A percentile compares a stretch with the other conserved stretches of the same genome.
These are phyloP conservation scores for Blastobotrys indianensis DNA, from an alignment of 1,139 yeast genomes.

Conservation along the genomic window DNA sequence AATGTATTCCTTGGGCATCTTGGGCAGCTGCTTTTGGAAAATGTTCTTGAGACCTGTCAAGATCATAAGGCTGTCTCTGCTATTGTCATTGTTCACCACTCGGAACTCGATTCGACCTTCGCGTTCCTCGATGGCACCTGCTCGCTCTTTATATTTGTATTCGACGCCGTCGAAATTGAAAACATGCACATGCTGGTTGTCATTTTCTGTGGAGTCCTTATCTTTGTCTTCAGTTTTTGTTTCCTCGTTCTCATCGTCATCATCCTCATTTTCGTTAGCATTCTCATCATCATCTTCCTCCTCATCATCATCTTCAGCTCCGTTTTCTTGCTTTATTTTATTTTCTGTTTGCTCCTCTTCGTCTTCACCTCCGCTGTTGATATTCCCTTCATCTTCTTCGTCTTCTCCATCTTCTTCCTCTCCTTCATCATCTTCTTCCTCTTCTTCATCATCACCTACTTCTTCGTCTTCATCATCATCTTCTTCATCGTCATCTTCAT, in stretches of 20 bases:
- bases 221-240: slow-evolving; percentile 22
- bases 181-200: slow-evolving; percentile 35
- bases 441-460: slow-evolving; percentile 26
- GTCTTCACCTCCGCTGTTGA: slow-evolving; percentile 9
- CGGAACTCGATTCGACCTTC: slow-evolving; percentile 90
- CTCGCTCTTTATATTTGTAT: slow-evolving; percentile 83
- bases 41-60: slow-evolving; percentile 92
- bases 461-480: slow-evolving; percentile 34
- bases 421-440: slow-evolving; percentile 21
- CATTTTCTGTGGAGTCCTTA: slow-evolving; percentile 27
- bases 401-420: slow-evolving; percentile 24
- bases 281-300: slow-evolving; percentile 27
- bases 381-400: slow-evolving; percentile 18
- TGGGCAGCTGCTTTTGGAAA: slow-evolving; percentile 94
- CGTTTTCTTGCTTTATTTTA: slow-evolving; percentile 25
- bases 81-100: slow-evolving; percentile 91
- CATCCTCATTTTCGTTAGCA: slow-evolving; percentile 23
- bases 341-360: slow-evolving; percentile 25
- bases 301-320: slow-evolving; percentile 30
- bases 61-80: slow-evolving; percentile 81
- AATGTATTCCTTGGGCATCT: slow-evolving; percentile 97
- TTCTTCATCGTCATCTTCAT: slow-evolving; percentile 26
- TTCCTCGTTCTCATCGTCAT: slow-evolving; percentile 23
- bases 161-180: slow-evolving; percentile 71
- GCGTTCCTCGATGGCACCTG: slow-evolving; percentile 88